phyloP scores from a whole-genome alignment of 2,329 filamentous ascomycete genomes.

The Raffaelea arxii region DNA sequence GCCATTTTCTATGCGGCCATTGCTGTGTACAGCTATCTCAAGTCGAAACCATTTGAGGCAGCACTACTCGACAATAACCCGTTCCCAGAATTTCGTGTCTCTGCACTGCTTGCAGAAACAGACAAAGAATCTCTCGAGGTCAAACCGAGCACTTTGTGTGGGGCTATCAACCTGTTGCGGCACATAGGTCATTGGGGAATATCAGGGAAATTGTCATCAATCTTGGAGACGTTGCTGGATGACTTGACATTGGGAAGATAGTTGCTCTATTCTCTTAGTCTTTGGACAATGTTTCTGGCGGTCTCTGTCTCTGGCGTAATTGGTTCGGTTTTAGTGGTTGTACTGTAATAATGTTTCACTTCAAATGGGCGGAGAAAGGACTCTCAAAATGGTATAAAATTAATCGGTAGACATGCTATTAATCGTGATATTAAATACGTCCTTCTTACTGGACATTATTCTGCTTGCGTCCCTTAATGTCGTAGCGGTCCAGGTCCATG shows the following conservation, averaged over 20 bases:
- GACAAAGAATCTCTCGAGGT: neutral
- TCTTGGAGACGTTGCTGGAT: neutral
- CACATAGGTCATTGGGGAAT: neutral
- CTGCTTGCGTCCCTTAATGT: slow-evolving; percentile 19
- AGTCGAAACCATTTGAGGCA: neutral
- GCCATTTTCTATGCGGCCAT: neutral
- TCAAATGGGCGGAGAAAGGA: no score
- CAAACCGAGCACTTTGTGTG: neutral
- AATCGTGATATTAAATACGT: no score
- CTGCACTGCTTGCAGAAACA: neutral
- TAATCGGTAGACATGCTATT: no score
- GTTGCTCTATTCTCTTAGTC: no score
- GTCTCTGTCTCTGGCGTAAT: no score
- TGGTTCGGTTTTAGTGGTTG: no score
- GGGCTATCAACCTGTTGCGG: neutral
- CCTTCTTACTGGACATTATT: neutral
- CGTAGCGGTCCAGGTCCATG: slow-evolving; percentile 63
- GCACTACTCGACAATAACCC: neutral
- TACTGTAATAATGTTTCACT: no score
- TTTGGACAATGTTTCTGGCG: no score
- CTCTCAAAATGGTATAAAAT: no score
- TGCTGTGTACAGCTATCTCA: neutral
- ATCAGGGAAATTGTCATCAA: neutral
- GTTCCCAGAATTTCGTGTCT: neutral
- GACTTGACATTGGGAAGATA: neutral